Evolutionary conservation across 176 grass and related monocot genomes (phyloP).

Genomic region (Elaeis guineensis): DNA sequence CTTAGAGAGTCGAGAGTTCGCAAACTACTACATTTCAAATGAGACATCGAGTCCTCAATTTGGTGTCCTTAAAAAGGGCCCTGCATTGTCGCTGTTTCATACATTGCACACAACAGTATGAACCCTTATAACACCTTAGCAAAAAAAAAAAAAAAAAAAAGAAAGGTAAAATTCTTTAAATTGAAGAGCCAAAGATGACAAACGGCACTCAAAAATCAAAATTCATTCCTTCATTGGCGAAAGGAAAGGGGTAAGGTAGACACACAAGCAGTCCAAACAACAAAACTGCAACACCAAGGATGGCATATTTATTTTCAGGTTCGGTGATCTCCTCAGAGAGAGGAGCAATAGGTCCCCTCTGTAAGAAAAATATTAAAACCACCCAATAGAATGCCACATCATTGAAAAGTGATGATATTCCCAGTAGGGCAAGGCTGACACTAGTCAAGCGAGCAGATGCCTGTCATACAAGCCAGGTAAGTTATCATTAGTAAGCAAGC

Average conservation of each 20-base stretch:
- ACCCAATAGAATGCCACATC: constrained; percentile 86
- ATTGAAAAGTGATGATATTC: constrained; percentile 63
- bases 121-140: no score
- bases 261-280: constrained; percentile 66
- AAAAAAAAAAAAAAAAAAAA: no score
- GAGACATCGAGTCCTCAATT: no score
- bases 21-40: no score
- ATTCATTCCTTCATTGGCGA: constrained; percentile 42
- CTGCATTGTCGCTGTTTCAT: no score
- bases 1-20: no score
- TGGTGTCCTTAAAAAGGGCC: no score
- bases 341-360: constrained; percentile 73
- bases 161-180: no score
- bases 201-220: constrained; percentile 40
- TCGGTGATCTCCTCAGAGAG: constrained; percentile 82
- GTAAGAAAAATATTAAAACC: constrained; percentile 86
- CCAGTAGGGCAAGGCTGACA: constrained; percentile 54
- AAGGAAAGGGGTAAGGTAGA: constrained; percentile 82
- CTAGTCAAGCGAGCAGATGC: constrained; percentile 45
- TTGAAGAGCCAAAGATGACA: no score
- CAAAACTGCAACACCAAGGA: constrained; percentile 54
- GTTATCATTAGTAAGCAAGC: not conserved
- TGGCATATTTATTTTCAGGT: constrained; percentile 42
- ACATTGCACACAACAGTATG: no score
- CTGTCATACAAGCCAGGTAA: constrained; percentile 28